Base-by-base conservation (phyloP, 306 rosid species). In the Datisca glomerata region DNA sequence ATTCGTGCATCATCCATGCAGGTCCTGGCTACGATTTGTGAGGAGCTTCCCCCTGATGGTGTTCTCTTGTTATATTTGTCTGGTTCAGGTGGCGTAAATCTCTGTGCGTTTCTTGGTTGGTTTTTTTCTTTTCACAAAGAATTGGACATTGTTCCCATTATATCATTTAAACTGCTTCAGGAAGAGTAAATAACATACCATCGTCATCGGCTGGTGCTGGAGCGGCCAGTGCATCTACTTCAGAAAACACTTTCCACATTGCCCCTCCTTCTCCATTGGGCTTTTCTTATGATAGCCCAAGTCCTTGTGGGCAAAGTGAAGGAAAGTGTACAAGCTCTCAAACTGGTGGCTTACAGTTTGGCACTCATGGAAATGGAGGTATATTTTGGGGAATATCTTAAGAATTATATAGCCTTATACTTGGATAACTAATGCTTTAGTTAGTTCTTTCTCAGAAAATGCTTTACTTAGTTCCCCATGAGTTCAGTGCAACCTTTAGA, bases 1-100 rank as follows among this genome's bases (percentile, higher is more conserved):
- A n/a, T n/a, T n/a, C n/a, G 36, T 31, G 36, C 36, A 8, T 31
- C n/a, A 21, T 53, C 43, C 38, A 19, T 21, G 55, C 72, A 89
- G 97, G 93, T 89, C 70, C 66, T 89, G 56, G 97, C 95, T 58
- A 83, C 97, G 47, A 67, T 83, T 38, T 89, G 93, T 62, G 97
- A 89, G 79, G 95, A 89, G 81, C 93, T 89, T 60, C 91, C 97
- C 22, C 41, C 59, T 43, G 95, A 89, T 74, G 97, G 97, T 52
- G 60, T 83, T 74, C 65, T 89, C 46, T 74, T 89, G 49, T 64
- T 89, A 56, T 89, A 80, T 78, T 60, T 89, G 65, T 89, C 97
- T 39, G 94, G 91, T 65, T 75, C 93, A 80, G 95, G 97, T 83
- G 47, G 59, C 60, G 36, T 43, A 49, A 52, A 25, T 32, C 59